A percentile compares a stretch with the other conserved stretches of the same genome.
Evolutionary conservation across 495 filamentous ascomycete species (phyloP).

Genomic region (Annulohypoxylon bovei): DNA sequence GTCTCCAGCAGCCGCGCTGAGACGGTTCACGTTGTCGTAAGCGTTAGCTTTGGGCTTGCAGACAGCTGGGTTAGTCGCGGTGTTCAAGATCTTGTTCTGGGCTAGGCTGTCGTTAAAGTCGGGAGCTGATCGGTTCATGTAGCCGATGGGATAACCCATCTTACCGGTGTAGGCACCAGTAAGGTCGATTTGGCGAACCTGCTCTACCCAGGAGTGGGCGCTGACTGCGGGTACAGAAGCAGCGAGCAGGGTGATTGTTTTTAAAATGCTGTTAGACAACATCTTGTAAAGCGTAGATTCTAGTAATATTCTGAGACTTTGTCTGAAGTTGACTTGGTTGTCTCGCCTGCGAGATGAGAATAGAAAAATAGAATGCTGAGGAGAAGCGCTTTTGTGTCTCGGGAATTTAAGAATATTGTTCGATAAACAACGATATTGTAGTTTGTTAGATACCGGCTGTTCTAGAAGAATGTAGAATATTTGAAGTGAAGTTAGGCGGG

Average conservation of each 20-base stretch:
- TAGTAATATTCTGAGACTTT: slow-evolving; percentile 9
- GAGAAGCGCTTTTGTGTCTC: slow-evolving; percentile 8
- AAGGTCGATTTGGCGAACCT: slow-evolving; percentile 71
- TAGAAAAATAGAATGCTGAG: slow-evolving; percentile 6
- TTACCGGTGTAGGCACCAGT: slow-evolving; percentile 78
- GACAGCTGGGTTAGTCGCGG: slow-evolving; percentile 47
- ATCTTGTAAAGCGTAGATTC: slow-evolving; percentile 17
- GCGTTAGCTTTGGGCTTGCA: slow-evolving; percentile 64
- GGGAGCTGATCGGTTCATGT: slow-evolving; percentile 59
- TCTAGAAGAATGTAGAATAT: slow-evolving; percentile 13
- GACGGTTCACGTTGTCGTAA: slow-evolving; percentile 64
- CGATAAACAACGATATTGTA: slow-evolving; percentile 1
- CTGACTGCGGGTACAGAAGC: slow-evolving; percentile 50
- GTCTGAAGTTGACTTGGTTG: slow-evolving; percentile 31
- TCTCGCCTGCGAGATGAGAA: slow-evolving; percentile 39
- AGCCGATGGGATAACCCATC: slow-evolving; percentile 74
- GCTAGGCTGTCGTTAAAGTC: slow-evolving; percentile 59
- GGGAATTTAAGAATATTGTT: slow-evolving; percentile 1
- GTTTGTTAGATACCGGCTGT: background rate
- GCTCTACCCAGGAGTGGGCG: slow-evolving; percentile 84
- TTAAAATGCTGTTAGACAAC: slow-evolving; percentile 21
- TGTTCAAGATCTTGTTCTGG: slow-evolving; percentile 55
- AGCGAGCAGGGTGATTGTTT: slow-evolving; percentile 47
- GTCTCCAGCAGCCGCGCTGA: slow-evolving; percentile 73
- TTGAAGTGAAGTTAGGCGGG: background rate